Conservation (phyloP, 2,329 filamentous ascomycete species). For the Aaosphaeria pasadenensis region DNA sequence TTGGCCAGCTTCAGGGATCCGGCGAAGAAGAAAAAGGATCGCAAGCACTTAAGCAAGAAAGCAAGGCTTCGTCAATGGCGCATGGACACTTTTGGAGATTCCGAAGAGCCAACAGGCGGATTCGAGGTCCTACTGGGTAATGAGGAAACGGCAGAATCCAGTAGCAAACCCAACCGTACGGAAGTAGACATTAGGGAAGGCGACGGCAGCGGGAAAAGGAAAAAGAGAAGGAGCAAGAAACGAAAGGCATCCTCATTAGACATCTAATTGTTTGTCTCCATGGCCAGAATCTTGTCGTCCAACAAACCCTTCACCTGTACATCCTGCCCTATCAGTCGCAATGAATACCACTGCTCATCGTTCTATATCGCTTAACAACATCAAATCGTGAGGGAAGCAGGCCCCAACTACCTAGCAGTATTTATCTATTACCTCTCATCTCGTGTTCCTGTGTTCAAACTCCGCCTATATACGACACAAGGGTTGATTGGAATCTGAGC, state of each 20-base stretch:
- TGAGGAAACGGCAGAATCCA: conserved; percentile 20
- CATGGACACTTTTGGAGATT: conserved; percentile 62
- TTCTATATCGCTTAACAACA: no score
- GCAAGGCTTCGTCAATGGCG: conserved; percentile 85
- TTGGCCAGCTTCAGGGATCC: conserved; percentile 83
- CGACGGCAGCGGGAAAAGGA: conserved; percentile 21
- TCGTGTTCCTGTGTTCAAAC: no score
- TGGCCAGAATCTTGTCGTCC: no score
- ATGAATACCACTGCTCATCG: no score
- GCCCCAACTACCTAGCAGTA: no score
- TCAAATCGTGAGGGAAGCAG: no score
- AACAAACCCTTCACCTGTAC: no score
- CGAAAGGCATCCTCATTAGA: conserved; percentile 16
- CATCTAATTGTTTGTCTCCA: neutral
- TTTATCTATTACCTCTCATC: no score
- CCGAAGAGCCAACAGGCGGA: conserved; percentile 49
- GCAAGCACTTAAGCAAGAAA: conserved; percentile 90
- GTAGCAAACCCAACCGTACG: conserved; percentile 11
- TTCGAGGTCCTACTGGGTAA: conserved; percentile 31
- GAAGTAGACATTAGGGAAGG: conserved; percentile 26
- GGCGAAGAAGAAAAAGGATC: conserved; percentile 85
- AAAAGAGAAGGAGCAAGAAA: conserved; percentile 37
- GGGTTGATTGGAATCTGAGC: no score
- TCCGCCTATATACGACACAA: no score
- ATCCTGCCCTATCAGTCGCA: no score